A percentile compares a stretch with the other conserved stretches of the same genome.
Conservation (phyloP, 257 asterid species). For the Solanum chiquidenum region DNA sequence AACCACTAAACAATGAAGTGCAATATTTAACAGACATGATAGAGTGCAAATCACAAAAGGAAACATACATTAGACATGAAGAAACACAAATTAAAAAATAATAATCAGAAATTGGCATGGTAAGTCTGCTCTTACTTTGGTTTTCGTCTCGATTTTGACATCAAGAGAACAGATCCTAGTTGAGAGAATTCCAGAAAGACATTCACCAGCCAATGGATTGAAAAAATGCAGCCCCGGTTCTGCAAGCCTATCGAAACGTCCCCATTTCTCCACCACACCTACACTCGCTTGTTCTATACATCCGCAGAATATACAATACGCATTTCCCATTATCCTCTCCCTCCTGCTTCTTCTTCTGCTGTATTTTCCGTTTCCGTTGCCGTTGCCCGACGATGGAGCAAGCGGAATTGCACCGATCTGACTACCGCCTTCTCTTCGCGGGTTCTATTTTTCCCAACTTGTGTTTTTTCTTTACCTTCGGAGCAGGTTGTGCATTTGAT, state of each 20-base stretch:
- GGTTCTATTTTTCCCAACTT: not conserved
- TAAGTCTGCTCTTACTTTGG: constrained; percentile 37
- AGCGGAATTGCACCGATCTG: not conserved
- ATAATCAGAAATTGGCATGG: not conserved
- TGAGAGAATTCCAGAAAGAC: constrained; percentile 64
- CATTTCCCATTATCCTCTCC: constrained; percentile 39
- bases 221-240: constrained; percentile 67
- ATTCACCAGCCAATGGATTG: constrained; percentile 67
- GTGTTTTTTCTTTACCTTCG: too few species aligned
- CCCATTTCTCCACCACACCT: constrained; percentile 87
- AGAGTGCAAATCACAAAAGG: not conserved
- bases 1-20: not conserved
- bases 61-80: not conserved
- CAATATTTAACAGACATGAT: not conserved
- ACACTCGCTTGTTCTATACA: constrained; percentile 80
- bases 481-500: too few species aligned
- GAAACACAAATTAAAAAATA: not conserved
- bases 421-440: not conserved
- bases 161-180: constrained; percentile 87
- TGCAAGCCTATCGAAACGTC: constrained; percentile 69
- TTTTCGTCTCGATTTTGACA: constrained; percentile 89
- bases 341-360: not conserved
- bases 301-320: constrained; percentile 41
- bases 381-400: not conserved
- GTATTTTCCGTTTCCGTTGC: too few species aligned